These are phyloP conservation scores for Calonectria hongkongensis DNA, from an alignment of 2,329 filamentous ascomycete genomes.

Conservation along the genomic window DNA sequence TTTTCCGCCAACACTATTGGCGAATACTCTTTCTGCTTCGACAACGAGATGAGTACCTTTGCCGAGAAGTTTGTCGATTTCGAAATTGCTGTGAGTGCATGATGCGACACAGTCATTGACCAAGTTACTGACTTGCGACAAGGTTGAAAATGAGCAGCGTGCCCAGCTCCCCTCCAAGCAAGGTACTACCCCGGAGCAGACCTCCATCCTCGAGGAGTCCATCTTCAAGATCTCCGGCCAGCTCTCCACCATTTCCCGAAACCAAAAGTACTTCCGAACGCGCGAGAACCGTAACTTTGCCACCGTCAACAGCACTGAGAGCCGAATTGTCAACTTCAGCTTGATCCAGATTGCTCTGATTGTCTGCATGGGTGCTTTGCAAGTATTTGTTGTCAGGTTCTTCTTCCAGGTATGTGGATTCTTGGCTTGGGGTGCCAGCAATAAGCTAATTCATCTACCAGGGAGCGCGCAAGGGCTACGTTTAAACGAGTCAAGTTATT, in stretches of 20 bases:
- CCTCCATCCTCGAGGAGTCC: constrained; percentile 90
- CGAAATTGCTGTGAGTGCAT: constrained; percentile 83
- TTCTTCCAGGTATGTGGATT: constrained; percentile 88
- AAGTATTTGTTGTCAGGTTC: constrained; percentile 98
- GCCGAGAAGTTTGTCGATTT: constrained; percentile 99
- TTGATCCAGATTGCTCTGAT: constrained; percentile 94
- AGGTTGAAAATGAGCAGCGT: constrained; percentile 94
- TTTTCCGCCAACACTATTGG: constrained; percentile 92
- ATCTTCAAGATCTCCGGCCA: constrained; percentile 96
- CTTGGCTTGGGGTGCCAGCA: not conserved
- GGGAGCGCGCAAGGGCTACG: constrained; percentile 82
- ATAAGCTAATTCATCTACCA: constrained; percentile 56
- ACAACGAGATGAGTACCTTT: constrained; percentile 98
- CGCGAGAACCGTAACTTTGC: constrained; percentile 99
- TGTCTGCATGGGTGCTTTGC: constrained; percentile 94
- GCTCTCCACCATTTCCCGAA: constrained; percentile 93
- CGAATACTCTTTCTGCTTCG: constrained; percentile 98
- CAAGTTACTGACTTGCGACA: constrained; percentile 28
- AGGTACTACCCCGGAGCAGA: constrained; percentile 92
- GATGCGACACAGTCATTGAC: not conserved
- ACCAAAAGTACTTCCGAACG: constrained; percentile 99
- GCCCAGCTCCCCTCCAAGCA: constrained; percentile 91
- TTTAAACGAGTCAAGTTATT: constrained; percentile 66
- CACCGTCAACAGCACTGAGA: constrained; percentile 96
- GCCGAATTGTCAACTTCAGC: constrained; percentile 97